Percentiles rank a stretch among this genome's conserved stretches.
Conservation (phyloP, 23 red algal species). For the Cyanidioschyzon merolae region DNA sequence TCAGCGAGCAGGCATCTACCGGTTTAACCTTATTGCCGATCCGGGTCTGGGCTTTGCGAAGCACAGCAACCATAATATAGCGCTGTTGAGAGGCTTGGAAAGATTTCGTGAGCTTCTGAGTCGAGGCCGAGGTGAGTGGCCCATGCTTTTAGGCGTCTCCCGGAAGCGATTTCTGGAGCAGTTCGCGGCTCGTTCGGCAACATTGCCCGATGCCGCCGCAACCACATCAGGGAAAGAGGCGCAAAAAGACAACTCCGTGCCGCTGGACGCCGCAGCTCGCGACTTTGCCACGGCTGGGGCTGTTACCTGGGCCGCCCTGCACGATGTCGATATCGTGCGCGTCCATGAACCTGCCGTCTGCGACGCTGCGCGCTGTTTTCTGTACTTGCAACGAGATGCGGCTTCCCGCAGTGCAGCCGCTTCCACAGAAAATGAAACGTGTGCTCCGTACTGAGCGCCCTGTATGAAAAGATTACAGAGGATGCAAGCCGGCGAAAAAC, state of each 20-base stretch:
- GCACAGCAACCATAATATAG: conserved; percentile 21
- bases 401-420: neutral
- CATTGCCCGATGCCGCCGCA: neutral
- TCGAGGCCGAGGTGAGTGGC: neutral
- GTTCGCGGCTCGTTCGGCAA: neutral
- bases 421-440: neutral
- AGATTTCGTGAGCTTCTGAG: conserved; percentile 19
- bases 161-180: conserved; percentile 29
- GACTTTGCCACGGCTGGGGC: conserved; percentile 82
- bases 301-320: conserved; percentile 22
- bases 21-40: conserved; percentile 69
- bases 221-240: neutral
- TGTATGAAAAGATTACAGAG: neutral
- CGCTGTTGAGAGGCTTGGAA: conserved; percentile 26
- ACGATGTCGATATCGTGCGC: conserved; percentile 64
- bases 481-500: neutral
- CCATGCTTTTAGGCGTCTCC: conserved; percentile 32
- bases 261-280: neutral
- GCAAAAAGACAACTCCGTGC: neutral
- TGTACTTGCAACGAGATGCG: neutral
- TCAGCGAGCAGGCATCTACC: conserved; percentile 25
- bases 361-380: conserved; percentile 21
- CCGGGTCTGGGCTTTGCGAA: conserved; percentile 88
- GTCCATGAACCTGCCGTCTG: conserved; percentile 50
- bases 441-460: neutral